Percentiles rank a stretch among this genome's conserved stretches.
Conservation (phyloP, 108 stramenopile genomes). For the Fragilariopsis cylindrus region DNA sequence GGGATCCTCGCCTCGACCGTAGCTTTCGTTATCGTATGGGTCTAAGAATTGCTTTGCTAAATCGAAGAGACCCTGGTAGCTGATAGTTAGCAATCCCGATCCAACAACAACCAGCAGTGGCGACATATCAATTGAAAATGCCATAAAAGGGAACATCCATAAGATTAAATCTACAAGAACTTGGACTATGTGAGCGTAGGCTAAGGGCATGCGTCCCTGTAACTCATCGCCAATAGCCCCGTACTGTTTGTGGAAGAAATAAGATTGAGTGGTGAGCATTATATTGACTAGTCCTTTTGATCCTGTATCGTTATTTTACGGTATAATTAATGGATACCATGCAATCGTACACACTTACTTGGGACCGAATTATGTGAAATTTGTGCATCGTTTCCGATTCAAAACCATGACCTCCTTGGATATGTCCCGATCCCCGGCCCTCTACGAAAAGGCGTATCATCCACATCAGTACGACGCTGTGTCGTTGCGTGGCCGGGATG, state of each 20-base stretch:
- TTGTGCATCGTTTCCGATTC: slow-evolving; percentile 87
- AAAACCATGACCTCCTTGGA: slow-evolving; percentile 79
- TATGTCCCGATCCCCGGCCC: slow-evolving; percentile 74
- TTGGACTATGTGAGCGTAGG: slow-evolving; percentile 92
- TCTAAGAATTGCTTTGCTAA: slow-evolving; percentile 91
- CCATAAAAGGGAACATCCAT: slow-evolving; percentile 91
- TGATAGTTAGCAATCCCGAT: slow-evolving; percentile 77
- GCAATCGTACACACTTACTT: too few species aligned
- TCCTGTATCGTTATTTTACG: too few species aligned
- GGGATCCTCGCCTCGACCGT: slow-evolving; percentile 90
- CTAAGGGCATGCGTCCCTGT: slow-evolving; percentile 88
- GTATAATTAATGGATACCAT: too few species aligned
- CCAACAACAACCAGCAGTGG: slow-evolving; percentile 74
- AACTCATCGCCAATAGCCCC: slow-evolving; percentile 87
- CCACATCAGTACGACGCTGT: slow-evolving; percentile 88
- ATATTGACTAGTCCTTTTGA: too few species aligned
- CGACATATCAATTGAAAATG: slow-evolving; percentile 74
- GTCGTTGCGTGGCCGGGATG: slow-evolving; percentile 84
- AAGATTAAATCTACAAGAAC: slow-evolving; percentile 82
- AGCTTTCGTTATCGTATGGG: slow-evolving; percentile 92
- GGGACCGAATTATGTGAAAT: slow-evolving; percentile 77
- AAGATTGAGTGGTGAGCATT: too few species aligned
- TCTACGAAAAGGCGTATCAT: slow-evolving; percentile 79
- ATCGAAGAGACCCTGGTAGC: slow-evolving; percentile 90
- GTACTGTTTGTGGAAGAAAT: slow-evolving; percentile 38